Percentiles rank a stretch among this genome's conserved stretches.
These are phyloP conservation scores for Bruguiera sexangula DNA, from an alignment of 345 rosid species.

Conservation along the genomic window DNA sequence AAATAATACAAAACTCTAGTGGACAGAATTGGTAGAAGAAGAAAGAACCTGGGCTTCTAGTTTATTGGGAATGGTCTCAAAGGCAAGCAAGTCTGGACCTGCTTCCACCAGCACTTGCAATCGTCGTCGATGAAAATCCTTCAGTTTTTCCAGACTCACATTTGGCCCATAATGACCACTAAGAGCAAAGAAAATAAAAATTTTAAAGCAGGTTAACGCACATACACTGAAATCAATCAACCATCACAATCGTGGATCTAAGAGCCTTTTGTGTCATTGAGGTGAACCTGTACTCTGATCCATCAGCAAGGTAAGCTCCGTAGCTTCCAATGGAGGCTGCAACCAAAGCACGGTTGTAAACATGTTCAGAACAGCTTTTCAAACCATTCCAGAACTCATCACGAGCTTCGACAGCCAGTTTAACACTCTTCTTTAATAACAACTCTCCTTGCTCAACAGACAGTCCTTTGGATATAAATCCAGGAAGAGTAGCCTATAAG, in stretches of 20 bases:
- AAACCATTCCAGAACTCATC: slow-evolving; percentile 70
- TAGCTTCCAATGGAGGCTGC: slow-evolving; percentile 95
- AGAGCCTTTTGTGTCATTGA: not conserved
- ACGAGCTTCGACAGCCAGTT: slow-evolving; percentile 75
- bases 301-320: slow-evolving; percentile 95
- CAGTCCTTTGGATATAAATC: slow-evolving; percentile 72
- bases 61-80: slow-evolving; percentile 89
- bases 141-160: slow-evolving; percentile 56
- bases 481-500: slow-evolving; percentile 77
- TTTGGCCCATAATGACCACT: slow-evolving; percentile 72
- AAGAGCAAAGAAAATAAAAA: slow-evolving; percentile 9
- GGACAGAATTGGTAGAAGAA: slow-evolving; percentile 11
- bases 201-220: not conserved
- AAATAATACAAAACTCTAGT: not conserved
- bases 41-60: slow-evolving; percentile 79
- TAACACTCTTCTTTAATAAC: slow-evolving; percentile 63
- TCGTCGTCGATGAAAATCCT: slow-evolving; percentile 82
- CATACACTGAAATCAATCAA: not conserved
- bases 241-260: not conserved
- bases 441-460: slow-evolving; percentile 65
- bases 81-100: slow-evolving; percentile 84
- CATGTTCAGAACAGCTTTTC: slow-evolving; percentile 36
- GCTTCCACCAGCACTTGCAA: slow-evolving; percentile 79
- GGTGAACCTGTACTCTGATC: slow-evolving; percentile 81
- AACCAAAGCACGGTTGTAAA: slow-evolving; percentile 67